Base-by-base conservation (phyloP, 129 eudicot species). In the Chrysanthemum seticuspe region DNA sequence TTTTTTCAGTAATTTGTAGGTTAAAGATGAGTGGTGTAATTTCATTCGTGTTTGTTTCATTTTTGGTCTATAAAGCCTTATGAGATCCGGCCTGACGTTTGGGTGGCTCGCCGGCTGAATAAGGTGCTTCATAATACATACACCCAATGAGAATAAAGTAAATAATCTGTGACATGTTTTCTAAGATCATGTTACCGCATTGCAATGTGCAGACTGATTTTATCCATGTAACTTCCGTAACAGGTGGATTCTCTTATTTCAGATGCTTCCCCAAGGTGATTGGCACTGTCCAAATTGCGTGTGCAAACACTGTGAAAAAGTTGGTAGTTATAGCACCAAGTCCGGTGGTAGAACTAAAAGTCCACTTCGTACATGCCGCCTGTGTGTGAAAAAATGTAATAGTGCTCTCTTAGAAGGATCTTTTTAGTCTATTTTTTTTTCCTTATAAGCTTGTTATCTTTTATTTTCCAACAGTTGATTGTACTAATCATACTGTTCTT, bases 221-320 rank as follows among this genome's bases (percentile, higher is more conserved):
- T 65, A 29, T 50, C 44, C 47, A 44, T 62, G 76, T 55, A 57
- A 16, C 48, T 60, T 61, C 65, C 68, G 34, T 62, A 51, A 62
- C 64, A 36, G 49, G 68, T 68, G 75, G 66, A 77, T 72, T 71
- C n/a, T 76, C 62, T 66, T 62, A 5, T 73, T 87, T 77, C 86
- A 90, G 97, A 84, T 85, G 83, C 91, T 91, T 82, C 97, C 97
- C 12, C 79, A 83, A 57, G 97, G 91, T 59, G 97, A 91, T 85
- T 91, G 97, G 97, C 97, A 85, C 74, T 91, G 97, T 71, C 87
- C 86, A 34, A 84, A 91, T 67, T 91, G 97, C 79, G 83, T 78
- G 6, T 91, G 97, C 86, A 91, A 85, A 82, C 84, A 81, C 67
- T 91, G 95, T 79, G 83, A 84, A 13, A 56, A 60, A 60, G 78